Evolutionary conservation across 805 yeast species (phyloP).

Genomic region (Ascoidea asiatica): DNA sequence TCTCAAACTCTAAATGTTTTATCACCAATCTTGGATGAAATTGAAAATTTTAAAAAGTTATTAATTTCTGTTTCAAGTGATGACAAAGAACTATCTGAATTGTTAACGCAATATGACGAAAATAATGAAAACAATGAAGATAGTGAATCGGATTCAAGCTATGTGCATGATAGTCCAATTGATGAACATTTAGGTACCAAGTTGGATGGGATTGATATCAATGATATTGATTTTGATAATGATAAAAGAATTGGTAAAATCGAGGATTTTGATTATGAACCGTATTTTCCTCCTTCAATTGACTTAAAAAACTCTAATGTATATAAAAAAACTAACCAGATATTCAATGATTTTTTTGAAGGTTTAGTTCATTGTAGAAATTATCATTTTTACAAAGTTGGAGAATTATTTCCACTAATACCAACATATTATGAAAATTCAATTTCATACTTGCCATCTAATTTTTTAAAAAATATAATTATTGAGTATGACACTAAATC

Average conservation of each 20-base stretch:
- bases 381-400: conserved; percentile 15
- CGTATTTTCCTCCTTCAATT: neutral
- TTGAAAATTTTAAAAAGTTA: too few species aligned
- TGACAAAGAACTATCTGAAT: neutral
- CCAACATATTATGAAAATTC: conserved; percentile 32
- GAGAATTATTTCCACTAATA: conserved; percentile 29
- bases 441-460: neutral
- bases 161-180: conserved; percentile 13
- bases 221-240: neutral
- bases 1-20: neutral
- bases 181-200: conserved; percentile 5
- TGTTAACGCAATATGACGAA: neutral
- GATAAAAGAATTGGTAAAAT: neutral
- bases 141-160: neutral
- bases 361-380: conserved; percentile 16
- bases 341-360: neutral
- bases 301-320: conserved; percentile 3
- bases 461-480: too few species aligned
- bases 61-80: neutral
- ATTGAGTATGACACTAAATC: neutral
- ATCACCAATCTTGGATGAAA: neutral
- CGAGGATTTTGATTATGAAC: neutral
- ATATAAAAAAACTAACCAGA: neutral
- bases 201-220: too few species aligned
- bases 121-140: neutral